Base-by-base conservation (phyloP, 1,139 yeast species). In the Geotrichum citri-aurantii region DNA sequence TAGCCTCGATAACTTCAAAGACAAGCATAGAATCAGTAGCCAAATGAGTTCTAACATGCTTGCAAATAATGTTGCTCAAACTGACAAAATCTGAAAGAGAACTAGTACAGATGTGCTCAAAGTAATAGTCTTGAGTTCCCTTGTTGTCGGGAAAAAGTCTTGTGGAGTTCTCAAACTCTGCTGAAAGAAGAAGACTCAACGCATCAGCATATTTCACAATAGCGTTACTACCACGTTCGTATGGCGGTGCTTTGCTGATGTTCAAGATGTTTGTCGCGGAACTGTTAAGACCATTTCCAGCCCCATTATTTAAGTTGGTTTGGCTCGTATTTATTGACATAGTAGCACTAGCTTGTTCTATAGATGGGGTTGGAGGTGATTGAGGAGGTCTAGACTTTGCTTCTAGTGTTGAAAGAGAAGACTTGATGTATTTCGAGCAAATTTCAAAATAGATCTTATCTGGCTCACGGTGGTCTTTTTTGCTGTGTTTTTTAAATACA, bases 141-240 rank as follows among this genome's bases (percentile, higher is more conserved):
- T 60, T 61, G 7, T 62, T 52, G 23, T 60, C 62, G 7, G 61
- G 62, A 50, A 66, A 64, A 31, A 68, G 59, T 12, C 56, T 57
- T n/a, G 58, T 52, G 47, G 62, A 56, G 50, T 67, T 66, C 12
- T 64, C 65, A 6, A 62, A 63, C 50, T 64, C 62, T 17, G 67
- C 65, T 21, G 62, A 50, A 11, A 85, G 70, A 52, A 79, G 77
- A 7, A 78, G 77, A 46, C 77, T 69, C 12, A 85, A 68, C 1
- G 85, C 85, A 42, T 77, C 80, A 8, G 82, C 79, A 67, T 83
- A 87, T 50, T 73, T 71, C 42, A 75, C 75, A 50, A 88, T 79
- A 5, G 89, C 87, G 67, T 81, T 83, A 52, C 81, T 76, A 1
- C 88, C 88, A 66, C 79, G 81, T 65, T 85, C 88, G 67, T 84